These are phyloP conservation scores for Claviceps fusiformis DNA, from an alignment of 2,329 filamentous ascomycete species.

Conservation along the genomic window DNA sequence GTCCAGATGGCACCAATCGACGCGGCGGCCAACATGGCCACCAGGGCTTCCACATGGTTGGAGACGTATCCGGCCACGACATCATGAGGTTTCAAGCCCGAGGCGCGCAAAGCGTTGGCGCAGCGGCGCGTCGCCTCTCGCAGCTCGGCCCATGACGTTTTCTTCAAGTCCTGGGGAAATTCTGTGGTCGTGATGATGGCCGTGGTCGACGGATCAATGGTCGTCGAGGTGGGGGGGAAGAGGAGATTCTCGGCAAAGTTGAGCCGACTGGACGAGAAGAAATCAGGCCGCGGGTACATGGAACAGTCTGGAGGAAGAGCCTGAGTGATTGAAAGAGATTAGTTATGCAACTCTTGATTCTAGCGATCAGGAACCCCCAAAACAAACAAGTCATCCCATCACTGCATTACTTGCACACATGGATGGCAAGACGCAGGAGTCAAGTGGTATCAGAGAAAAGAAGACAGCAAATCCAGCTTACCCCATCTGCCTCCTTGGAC, in stretches of 20 bases:
- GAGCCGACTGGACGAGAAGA: constrained; percentile 65
- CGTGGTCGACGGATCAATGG: constrained; percentile 38
- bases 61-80: constrained; percentile 66
- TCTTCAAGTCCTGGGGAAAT: constrained; percentile 40
- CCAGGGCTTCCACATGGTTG: constrained; percentile 76
- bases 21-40: constrained; percentile 75
- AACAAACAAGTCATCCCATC: background rate
- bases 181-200: constrained; percentile 79
- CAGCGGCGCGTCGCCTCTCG: constrained; percentile 65
- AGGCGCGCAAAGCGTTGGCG: constrained; percentile 53
- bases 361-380: too few relatives aligned
- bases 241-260: constrained; percentile 96
- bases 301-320: constrained; percentile 52
- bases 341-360: too few relatives aligned
- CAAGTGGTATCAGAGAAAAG: background rate
- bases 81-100: constrained; percentile 44
- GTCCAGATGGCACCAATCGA: constrained; percentile 86
- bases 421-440: too few relatives aligned
- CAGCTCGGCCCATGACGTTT: constrained; percentile 62
- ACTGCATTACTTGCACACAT: too few relatives aligned
- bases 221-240: constrained; percentile 43
- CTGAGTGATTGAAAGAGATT: constrained; percentile 23
- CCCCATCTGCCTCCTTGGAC: constrained; percentile 47
- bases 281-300: constrained; percentile 78
- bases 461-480: constrained; percentile 20